phyloP scores from a whole-genome alignment of 306 rosid species.

The Pterocarpus santalinus region DNA sequence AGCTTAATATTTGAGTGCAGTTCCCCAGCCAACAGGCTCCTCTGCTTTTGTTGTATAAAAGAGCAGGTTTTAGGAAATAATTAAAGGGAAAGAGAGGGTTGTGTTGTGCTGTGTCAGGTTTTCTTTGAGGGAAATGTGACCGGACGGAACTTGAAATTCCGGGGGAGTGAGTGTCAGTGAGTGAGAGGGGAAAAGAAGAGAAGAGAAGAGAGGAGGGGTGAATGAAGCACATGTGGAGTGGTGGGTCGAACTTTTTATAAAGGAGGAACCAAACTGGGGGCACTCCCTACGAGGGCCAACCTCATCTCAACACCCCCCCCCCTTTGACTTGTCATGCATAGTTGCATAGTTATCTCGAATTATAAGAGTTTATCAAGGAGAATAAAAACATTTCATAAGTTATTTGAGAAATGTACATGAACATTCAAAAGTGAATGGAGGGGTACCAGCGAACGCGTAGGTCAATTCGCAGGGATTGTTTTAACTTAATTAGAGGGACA shows the following conservation, averaged over 20 bases:
- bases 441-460: no score
- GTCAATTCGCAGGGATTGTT: no score
- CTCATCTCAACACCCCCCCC: no score
- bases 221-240: conserved; percentile 22
- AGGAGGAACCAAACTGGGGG: neutral
- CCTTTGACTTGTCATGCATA: no score
- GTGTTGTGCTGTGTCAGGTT: conserved; percentile 43
- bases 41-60: conserved; percentile 26
- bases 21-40: conserved; percentile 22
- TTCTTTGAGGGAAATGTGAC: conserved; percentile 41
- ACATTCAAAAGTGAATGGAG: no score
- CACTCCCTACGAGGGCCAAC: neutral
- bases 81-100: conserved; percentile 42
- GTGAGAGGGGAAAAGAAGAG: neutral
- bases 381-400: no score
- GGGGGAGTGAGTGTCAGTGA: conserved; percentile 28
- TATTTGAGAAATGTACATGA: no score
- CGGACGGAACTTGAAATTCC: conserved; percentile 48
- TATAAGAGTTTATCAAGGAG: no score
- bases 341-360: no score
- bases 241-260: conserved; percentile 44
- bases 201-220: neutral
- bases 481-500: no score
- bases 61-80: conserved; percentile 15
- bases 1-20: conserved; percentile 46